Conservation (phyloP, 331 rosid genomes). For the Malus hybrid region DNA sequence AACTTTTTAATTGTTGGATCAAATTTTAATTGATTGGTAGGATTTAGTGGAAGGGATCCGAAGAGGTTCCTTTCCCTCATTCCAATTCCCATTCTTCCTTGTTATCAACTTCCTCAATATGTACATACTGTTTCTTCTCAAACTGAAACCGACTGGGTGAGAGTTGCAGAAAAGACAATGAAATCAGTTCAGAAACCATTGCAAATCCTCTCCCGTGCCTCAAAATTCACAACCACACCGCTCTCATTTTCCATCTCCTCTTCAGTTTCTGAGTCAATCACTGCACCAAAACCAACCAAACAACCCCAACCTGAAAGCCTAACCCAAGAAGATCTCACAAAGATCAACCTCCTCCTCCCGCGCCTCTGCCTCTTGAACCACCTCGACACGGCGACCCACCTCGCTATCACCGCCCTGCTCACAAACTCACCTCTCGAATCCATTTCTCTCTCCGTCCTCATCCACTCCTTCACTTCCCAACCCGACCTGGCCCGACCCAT, state of each 20-base stretch:
- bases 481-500: conserved; percentile 41
- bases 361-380: conserved; percentile 44
- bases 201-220: too few relatives aligned
- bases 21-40: too few relatives aligned
- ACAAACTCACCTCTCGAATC: conserved; percentile 44
- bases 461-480: conserved; percentile 43
- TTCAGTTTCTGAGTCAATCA: too few relatives aligned
- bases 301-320: conserved; percentile 4
- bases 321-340: conserved; percentile 24
- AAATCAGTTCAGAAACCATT: neutral
- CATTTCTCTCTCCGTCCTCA: conserved; percentile 34
- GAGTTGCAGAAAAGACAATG: neutral
- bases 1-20: too few relatives aligned
- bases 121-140: too few relatives aligned
- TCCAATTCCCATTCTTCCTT: too few relatives aligned
- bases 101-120: too few relatives aligned
- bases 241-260: too few relatives aligned
- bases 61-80: too few relatives aligned
- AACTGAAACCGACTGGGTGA: too few relatives aligned
- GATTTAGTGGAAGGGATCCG: too few relatives aligned
- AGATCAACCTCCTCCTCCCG: conserved; percentile 46
- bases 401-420: conserved; percentile 38
- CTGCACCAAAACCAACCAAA: neutral
- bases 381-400: conserved; percentile 42
- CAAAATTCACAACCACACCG: too few relatives aligned